phyloP scores from a whole-genome alignment of 2,329 filamentous ascomycete genomes.

The Leptographium galeiforme region DNA sequence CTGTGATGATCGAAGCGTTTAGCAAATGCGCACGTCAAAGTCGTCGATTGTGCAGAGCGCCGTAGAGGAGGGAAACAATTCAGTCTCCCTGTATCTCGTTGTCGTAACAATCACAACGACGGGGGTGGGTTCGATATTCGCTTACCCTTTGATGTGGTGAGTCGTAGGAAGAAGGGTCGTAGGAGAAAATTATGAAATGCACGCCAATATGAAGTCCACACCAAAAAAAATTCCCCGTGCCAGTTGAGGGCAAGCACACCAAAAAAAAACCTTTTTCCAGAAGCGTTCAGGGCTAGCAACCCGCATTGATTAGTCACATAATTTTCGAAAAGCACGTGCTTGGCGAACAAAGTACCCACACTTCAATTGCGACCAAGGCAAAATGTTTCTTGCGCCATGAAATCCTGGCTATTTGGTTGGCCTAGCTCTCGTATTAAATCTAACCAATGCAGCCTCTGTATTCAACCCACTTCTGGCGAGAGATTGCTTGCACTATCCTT shows the following conservation, averaged over 20 bases:
- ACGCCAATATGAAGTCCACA: conserved; percentile 5
- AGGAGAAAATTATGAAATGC: conserved; percentile 11
- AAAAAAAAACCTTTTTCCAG: conserved; percentile 6
- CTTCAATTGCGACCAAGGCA: no score
- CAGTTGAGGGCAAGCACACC: neutral
- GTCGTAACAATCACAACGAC: neutral
- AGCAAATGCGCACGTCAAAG: neutral
- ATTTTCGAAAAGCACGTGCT: neutral
- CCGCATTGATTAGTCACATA: conserved; percentile 6
- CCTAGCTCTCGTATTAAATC: no score
- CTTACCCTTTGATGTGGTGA: conserved; percentile 11
- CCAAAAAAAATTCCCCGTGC: conserved; percentile 3
- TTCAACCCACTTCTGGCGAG: no score
- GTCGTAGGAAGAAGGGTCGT: conserved; percentile 1
- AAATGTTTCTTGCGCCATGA: no score
- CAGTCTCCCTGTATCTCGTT: neutral
- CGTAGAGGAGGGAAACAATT: neutral
- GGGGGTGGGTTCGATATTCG: neutral
- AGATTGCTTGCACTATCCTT: no score
- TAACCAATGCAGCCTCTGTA: no score
- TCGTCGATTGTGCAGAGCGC: neutral
- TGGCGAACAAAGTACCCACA: no score
- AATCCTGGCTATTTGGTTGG: no score
- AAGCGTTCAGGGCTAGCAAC: conserved; percentile 8
- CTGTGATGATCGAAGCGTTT: neutral